Evolutionary conservation across 768 basidiomycete species (phyloP).

Genomic region (Suillus subalutaceus): DNA sequence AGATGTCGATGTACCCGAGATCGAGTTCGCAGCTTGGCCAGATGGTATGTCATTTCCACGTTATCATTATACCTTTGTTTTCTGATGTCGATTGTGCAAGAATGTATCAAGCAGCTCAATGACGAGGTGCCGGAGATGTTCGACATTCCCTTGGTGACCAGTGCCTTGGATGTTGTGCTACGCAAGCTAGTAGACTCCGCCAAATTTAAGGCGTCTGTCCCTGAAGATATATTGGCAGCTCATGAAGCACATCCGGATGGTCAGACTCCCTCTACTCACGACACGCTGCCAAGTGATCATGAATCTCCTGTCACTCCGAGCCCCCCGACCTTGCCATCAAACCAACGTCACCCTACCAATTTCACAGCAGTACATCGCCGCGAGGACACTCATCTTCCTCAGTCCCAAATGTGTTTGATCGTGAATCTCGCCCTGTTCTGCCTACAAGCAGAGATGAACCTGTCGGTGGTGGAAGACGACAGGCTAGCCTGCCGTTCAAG

Average conservation of each 20-base stretch:
- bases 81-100: background rate
- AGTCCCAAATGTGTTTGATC: background rate
- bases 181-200: background rate
- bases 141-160: background rate
- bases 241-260: background rate
- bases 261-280: background rate
- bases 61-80: background rate
- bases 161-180: background rate
- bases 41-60: background rate
- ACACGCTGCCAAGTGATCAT: background rate
- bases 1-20: background rate
- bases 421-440: background rate
- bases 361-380: background rate
- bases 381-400: background rate
- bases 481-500: background rate
- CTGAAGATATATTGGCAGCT: background rate
- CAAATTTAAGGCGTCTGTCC: background rate
- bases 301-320: background rate
- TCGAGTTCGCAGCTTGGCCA: background rate
- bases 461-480: background rate
- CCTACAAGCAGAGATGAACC: background rate
- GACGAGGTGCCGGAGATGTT: background rate
- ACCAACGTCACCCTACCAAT: background rate
- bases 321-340: background rate
- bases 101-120: background rate